A percentile compares a stretch with the other conserved stretches of the same genome.
Conservation (phyloP, 2,329 filamentous ascomycete genomes). For the Epichloe brachyelytri region DNA sequence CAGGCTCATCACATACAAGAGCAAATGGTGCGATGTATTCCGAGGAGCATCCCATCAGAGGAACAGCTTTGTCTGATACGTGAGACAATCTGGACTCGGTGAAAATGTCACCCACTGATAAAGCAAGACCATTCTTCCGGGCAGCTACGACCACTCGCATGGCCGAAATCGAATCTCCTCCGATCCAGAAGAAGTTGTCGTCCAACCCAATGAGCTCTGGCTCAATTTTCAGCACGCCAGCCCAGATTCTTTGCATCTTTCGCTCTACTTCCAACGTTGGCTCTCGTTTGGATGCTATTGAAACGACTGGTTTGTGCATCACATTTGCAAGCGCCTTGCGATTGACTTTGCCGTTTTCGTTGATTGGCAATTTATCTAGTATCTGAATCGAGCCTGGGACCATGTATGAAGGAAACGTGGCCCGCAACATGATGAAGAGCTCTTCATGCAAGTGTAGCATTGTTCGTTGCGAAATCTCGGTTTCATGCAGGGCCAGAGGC, state of each 20-base stretch:
- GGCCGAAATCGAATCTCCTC: conserved; percentile 17
- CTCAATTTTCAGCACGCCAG: conserved; percentile 23
- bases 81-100: conserved; percentile 4
- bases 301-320: neutral
- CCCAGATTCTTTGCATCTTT: conserved; percentile 4
- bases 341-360: conserved; percentile 11
- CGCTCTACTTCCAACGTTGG: neutral
- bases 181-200: conserved; percentile 17
- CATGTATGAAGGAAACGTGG: conserved; percentile 12
- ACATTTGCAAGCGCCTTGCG: conserved; percentile 3
- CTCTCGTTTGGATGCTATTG: neutral
- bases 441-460: neutral
- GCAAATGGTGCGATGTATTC: neutral
- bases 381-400: conserved; percentile 9
- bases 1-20: neutral
- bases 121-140: conserved; percentile 4
- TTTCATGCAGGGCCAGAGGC: neutral
- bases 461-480: too few relatives aligned
- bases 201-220: neutral
- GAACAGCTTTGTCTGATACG: neutral
- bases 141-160: conserved; percentile 12
- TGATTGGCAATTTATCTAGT: conserved; percentile 8
- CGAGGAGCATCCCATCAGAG: neutral
- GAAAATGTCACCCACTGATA: conserved; percentile 14
- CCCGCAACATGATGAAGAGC: neutral